Evolutionary conservation across 495 filamentous ascomycete species (phyloP), one percentile per base, ranked within the genome.

Genomic region (Aspergillus sparsus): DNA sequence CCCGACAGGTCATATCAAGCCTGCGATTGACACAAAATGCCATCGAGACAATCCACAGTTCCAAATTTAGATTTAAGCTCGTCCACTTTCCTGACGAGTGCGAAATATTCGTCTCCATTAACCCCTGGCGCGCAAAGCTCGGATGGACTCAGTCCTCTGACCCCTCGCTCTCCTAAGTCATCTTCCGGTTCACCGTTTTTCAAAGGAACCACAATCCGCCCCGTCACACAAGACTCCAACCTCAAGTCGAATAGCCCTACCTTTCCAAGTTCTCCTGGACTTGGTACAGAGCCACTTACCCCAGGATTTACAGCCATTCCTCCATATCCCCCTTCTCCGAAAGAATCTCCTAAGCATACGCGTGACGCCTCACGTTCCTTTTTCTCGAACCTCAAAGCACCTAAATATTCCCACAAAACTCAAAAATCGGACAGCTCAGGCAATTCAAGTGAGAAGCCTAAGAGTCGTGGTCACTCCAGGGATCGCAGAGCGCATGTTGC

Each of bases 311-410:
- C 83, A 12, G 77, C 83, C 16, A 80, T 84, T 52, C 82, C 82
- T 36, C 76, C 79, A 64, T 74, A 80, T 57, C 81, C 82, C 37
- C 74, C 82, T 7, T 83, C 80, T 8, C 77, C 80, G 4, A 80
- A 72, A 54, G 71, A 75, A 10, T 72, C 74, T 15, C 67, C 76
- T 3, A 83, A 78, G 62, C 82, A 82, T 57, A 65, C 69, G n/a
- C 76, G 82, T 56, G 83, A 85, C 56, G 68, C 75, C 6, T 84
- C 83, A 7, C 80, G 74, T 55, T 81, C 81, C 3, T 83, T 86
- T 46, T 87, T 87, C 58, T 74, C 81, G 21, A 85, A 77, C 52
- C 70, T 84, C 56, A 82, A 82, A 58, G 80, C 81, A 21, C 77
- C 82, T 0, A 85, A 82, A 53, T 79, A 81, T 9, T 85, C 83